These are phyloP conservation scores for Spiraea crenata DNA, from an alignment of 331 rosid species.

Conservation along the genomic window DNA sequence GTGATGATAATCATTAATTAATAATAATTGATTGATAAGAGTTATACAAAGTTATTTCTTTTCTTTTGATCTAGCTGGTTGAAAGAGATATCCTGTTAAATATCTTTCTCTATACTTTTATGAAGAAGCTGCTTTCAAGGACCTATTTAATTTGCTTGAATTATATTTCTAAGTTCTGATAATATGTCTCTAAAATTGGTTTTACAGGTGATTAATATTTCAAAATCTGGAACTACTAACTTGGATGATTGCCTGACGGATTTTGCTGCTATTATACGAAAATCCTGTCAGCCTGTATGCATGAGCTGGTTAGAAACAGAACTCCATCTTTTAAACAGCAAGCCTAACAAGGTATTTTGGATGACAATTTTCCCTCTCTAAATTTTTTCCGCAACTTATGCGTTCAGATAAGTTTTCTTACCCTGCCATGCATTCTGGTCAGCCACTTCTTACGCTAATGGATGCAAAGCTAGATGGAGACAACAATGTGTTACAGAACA, in stretches of 20 bases:
- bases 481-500: constrained; percentile 48
- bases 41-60: not conserved
- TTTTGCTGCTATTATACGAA: constrained; percentile 59
- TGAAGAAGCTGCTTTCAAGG: not conserved
- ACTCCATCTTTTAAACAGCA: constrained; percentile 44
- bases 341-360: constrained; percentile 48
- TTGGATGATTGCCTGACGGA: constrained; percentile 43
- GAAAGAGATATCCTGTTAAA: not conserved
- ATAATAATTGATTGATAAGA: not conserved
- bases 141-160: not conserved
- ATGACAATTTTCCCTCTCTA: constrained; percentile 15
- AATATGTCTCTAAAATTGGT: constrained; percentile 15
- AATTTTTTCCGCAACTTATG: constrained; percentile 8
- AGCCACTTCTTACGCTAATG: constrained; percentile 62
- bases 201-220: constrained; percentile 64
- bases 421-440: constrained; percentile 18
- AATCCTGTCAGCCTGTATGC: constrained; percentile 57
- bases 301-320: constrained; percentile 77
- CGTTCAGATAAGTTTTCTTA: constrained; percentile 17
- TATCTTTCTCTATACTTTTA: not conserved
- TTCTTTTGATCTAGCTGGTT: not conserved
- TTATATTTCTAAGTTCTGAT: constrained; percentile 2
- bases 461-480: constrained; percentile 64
- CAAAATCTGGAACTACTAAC: constrained; percentile 38
- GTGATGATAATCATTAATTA: not conserved